Base-by-base conservation (phyloP, 768 basidiomycete species). In the Daedaleopsis nitida region DNA sequence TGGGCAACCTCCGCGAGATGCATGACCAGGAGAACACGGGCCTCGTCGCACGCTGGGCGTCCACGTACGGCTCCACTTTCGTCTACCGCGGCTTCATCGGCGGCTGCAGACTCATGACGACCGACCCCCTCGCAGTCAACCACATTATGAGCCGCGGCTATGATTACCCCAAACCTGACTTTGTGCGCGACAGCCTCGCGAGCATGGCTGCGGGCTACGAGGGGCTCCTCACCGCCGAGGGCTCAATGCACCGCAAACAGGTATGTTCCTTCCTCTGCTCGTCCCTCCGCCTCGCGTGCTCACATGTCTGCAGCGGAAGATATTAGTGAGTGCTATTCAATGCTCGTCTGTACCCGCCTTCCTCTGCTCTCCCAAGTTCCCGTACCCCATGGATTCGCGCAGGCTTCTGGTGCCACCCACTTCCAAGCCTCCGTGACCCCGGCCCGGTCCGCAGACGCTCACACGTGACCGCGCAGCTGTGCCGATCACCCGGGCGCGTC, bases 131-230 rank as follows among this genome's bases (percentile, higher is more conserved):
- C 19, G 86, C 86, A 1, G 70, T 89, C 42, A 75, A 79, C 4
- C 81, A 87, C 58, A 83, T 91, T 48, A 79, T 90, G 51, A 73
- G 76, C 10, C 77, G 81, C 54, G 77, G 83, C 0, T 83, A 86
- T 61, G 76, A 82, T 58, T 86, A 83, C 66, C 85, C 83, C 32
- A 89, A 89, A 70, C 86, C 86, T 2, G 80, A 83, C 59, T 84
- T 84, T 61, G 76, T 86, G 16, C 71, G 78, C 14, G 82, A 84
- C 44, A 77, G 71, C 58, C 75, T 85, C 21, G 80, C 82, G 0
- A 75, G 75, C 42, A 85, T 85, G 82, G 78, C 76, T 27, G 80
- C 77, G 0, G 82, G 85, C 1, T 70, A 73, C 32, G 78, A 84
- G 13, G 80, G 83, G 7, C 65, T 85, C 17, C 71, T 86, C 44